These are phyloP conservation scores for Cytospora paraplurivora DNA, from an alignment of 2,329 filamentous ascomycete species.

Conservation along the genomic window DNA sequence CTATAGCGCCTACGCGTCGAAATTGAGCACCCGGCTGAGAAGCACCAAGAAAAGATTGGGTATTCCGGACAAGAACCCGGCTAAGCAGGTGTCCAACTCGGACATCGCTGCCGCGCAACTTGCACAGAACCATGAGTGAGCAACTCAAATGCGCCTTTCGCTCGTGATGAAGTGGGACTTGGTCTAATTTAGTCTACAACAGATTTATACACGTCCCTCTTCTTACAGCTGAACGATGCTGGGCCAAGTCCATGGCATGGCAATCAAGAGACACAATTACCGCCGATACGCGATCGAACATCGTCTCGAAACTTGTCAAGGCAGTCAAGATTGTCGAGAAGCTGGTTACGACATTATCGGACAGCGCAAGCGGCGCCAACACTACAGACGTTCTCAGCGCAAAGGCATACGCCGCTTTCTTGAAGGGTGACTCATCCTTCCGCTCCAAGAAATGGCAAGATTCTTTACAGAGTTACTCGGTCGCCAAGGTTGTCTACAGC, in stretches of 20 bases:
- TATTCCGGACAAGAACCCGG: conserved; percentile 79
- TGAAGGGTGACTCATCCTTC: conserved; percentile 77
- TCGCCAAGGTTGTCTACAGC: conserved; percentile 80
- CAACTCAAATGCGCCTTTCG: not conserved
- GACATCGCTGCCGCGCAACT: conserved; percentile 75
- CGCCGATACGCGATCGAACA: conserved; percentile 80
- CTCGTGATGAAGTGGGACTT: not conserved
- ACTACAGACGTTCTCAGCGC: conserved; percentile 79
- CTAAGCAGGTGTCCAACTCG: conserved; percentile 76
- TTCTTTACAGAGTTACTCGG: conserved; percentile 75
- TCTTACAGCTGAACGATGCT: conserved; percentile 85
- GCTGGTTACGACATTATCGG: conserved; percentile 67
- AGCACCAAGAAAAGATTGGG: conserved; percentile 84
- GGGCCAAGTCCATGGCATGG: conserved; percentile 84
- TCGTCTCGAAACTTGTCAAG: conserved; percentile 84
- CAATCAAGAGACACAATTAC: conserved; percentile 86
- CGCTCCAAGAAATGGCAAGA: conserved; percentile 86
- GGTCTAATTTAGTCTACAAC: conserved; percentile 13
- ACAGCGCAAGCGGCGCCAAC: conserved; percentile 66
- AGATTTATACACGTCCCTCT: conserved; percentile 81
- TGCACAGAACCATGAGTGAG: conserved; percentile 73
- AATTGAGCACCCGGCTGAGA: conserved; percentile 78
- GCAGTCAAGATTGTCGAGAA: conserved; percentile 70
- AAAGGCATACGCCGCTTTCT: conserved; percentile 75
- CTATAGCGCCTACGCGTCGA: conserved; percentile 80